Evolutionary conservation across 2,329 filamentous ascomycete species (phyloP), one percentile per base, ranked within the genome.

Genomic region (Gaeumannomyces sp.): DNA sequence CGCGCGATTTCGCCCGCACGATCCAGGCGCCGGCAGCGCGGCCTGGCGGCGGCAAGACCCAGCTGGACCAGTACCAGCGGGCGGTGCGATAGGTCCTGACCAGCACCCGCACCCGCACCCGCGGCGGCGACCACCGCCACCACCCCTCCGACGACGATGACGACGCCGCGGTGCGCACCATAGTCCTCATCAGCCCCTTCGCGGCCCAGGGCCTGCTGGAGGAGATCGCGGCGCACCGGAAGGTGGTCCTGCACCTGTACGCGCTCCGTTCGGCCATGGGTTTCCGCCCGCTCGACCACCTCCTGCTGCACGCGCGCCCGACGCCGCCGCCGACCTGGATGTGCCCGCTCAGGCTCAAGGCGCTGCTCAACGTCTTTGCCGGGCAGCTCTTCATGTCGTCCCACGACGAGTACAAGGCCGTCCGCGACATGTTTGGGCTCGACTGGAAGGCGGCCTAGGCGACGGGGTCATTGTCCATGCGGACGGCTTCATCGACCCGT

Each of bases 291-390:
- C 71, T 87, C 0, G 81, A 87, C 60, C 62, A 70, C 0, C 73
- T 88, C 0, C 65, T 73, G 1, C 74, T 86, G 1, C 83, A 78
- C 69, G 76, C 73, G 1, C 64, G 80, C 1, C 77, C 79, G 0
- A 53, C 59, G 1, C 56, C 71, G 0, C 65, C 67, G 2, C 8
- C 1, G 0, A 45, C 19, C 0, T 33, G 67, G 69, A 27, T 66
- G 60, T 10, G 64, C 72, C 4, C 70, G 68, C 16, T 71, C 69
- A n/a, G 63, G 0, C 70, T 83, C 0, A 72, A 75, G 0, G 73
- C 78, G 0, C 78, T 85, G 65, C 78, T 92, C 0, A 88, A 89
- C 59, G 74, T 92, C 0, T 91, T 92, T 64, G 78, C 89, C 0
- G 89, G 89, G 0, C 86, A 89, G 64, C 77, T 91, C 0, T 92